Conservation (phyloP, 139 green algal species). For the Micractinium sp. region DNA sequence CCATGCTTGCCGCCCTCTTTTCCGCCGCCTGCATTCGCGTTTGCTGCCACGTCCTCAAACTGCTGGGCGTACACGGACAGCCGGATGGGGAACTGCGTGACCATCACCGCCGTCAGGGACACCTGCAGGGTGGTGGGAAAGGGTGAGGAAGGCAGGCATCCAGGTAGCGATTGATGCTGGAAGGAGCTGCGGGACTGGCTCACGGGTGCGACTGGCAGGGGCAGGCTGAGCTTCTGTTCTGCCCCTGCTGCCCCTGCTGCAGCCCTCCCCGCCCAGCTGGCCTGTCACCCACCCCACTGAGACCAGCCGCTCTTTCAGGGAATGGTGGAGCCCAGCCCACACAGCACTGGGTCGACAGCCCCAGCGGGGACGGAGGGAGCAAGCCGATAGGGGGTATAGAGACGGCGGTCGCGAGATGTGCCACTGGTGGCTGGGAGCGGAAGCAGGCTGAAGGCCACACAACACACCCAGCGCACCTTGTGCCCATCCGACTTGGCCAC, state of each 20-base stretch:
- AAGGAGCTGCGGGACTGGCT: too few species aligned
- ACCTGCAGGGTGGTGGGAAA: not conserved
- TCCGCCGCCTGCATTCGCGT: not conserved
- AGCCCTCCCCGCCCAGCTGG: not conserved
- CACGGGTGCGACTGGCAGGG: not conserved
- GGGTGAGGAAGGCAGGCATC: not conserved
- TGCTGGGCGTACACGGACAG: conserved; percentile 22
- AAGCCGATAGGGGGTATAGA: too few species aligned
- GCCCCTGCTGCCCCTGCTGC: too few species aligned
- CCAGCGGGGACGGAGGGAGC: too few species aligned
- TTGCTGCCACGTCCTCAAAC: conserved; percentile 24
- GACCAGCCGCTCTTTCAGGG: not conserved
- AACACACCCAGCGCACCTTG: conserved; percentile 2
- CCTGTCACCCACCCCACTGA: not conserved
- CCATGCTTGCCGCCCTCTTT: not conserved
- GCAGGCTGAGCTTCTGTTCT: not conserved
- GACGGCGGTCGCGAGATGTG: too few species aligned
- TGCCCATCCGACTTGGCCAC: conserved; percentile 24
- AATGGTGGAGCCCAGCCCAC: too few species aligned
- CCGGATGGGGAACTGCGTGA: conserved; percentile 30
- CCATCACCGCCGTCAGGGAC: conserved; percentile 27
- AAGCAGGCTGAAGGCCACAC: not conserved
- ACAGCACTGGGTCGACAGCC: too few species aligned
- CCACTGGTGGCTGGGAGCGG: too few species aligned
- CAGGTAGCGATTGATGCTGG: not conserved